Conservation (phyloP, 2,329 filamentous ascomycete species). For the Pseudodiploospora longispora region DNA sequence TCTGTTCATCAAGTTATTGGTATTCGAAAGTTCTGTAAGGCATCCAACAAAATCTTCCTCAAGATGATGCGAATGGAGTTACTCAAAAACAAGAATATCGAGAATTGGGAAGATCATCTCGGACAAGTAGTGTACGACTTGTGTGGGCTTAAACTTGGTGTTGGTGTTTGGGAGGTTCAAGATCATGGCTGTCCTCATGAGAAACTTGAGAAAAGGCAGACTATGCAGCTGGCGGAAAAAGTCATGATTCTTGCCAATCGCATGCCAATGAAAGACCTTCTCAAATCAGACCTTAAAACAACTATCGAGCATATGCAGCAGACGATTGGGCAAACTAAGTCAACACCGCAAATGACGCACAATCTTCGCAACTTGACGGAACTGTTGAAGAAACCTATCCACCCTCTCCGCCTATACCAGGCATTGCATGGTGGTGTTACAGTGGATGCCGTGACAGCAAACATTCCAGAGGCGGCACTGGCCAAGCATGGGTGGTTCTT, state of each 20-base stretch:
- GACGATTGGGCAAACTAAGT: constrained; percentile 71
- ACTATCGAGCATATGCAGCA: constrained; percentile 92
- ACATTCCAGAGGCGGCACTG: constrained; percentile 59
- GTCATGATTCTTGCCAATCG: constrained; percentile 73
- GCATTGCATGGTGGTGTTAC: constrained; percentile 72
- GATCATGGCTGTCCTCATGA: constrained; percentile 77
- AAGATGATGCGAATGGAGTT: constrained; percentile 85
- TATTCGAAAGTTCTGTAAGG: constrained; percentile 75
- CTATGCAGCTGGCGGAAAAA: constrained; percentile 74
- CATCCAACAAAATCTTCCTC: constrained; percentile 78
- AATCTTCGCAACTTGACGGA: constrained; percentile 78
- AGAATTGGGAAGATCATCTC: constrained; percentile 80
- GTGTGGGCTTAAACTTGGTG: constrained; percentile 69
- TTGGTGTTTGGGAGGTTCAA: constrained; percentile 55
- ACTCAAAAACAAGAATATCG: constrained; percentile 63
- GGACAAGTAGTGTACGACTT: constrained; percentile 79
- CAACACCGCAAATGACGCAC: constrained; percentile 71
- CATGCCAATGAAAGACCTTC: constrained; percentile 81
- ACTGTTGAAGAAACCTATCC: constrained; percentile 75
- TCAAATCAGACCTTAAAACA: constrained; percentile 82
- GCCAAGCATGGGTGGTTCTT: constrained; percentile 89
- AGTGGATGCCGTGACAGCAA: constrained; percentile 63
- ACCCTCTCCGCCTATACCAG: constrained; percentile 70
- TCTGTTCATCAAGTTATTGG: constrained; percentile 79
- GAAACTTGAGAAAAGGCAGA: constrained; percentile 70